phyloP scores from a whole-genome alignment of 495 filamentous ascomycete species.

The Penicillium turbatum region DNA sequence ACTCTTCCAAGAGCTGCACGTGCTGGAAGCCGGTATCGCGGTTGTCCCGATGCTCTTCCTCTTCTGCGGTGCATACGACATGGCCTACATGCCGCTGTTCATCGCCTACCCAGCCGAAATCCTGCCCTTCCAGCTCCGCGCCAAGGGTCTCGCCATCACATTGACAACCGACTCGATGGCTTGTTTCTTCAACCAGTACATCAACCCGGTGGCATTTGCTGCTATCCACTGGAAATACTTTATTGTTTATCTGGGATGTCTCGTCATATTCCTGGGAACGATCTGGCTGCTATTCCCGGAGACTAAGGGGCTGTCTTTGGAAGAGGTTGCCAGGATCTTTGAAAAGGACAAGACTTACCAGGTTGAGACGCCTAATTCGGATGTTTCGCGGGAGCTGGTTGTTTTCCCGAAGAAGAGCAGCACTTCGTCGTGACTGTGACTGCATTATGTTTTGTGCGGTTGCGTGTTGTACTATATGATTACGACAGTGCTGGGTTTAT shows the following conservation, averaged over 20 bases:
- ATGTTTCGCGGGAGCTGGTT: slow-evolving; percentile 4
- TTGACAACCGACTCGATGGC: slow-evolving; percentile 54
- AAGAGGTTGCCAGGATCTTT: slow-evolving; percentile 57
- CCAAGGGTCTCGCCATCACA: slow-evolving; percentile 64
- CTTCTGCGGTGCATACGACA: slow-evolving; percentile 53
- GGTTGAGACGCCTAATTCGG: not conserved
- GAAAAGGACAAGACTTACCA: slow-evolving; percentile 23
- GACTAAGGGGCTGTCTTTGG: slow-evolving; percentile 57
- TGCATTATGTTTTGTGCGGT: not conserved
- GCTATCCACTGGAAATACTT: slow-evolving; percentile 52
- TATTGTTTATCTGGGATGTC: slow-evolving; percentile 52
- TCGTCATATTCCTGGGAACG: slow-evolving; percentile 49
- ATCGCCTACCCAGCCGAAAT: slow-evolving; percentile 63
- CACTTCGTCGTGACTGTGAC: slow-evolving; percentile 5
- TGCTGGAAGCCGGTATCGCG: slow-evolving; percentile 45
- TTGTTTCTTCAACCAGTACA: slow-evolving; percentile 50
- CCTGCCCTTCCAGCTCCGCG: slow-evolving; percentile 60
- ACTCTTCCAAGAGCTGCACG: slow-evolving; percentile 44
- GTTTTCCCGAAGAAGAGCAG: slow-evolving; percentile 2
- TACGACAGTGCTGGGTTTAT: slow-evolving; percentile 10
- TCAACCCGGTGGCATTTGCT: slow-evolving; percentile 52
- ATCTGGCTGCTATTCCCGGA: slow-evolving; percentile 63
- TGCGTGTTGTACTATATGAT: slow-evolving; percentile 11
- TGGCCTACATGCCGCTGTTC: slow-evolving; percentile 57
- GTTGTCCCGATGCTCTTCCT: slow-evolving; percentile 60